phyloP scores from a whole-genome alignment of 2,329 filamentous ascomycete genomes.

The Colletotrichum limetticola region DNA sequence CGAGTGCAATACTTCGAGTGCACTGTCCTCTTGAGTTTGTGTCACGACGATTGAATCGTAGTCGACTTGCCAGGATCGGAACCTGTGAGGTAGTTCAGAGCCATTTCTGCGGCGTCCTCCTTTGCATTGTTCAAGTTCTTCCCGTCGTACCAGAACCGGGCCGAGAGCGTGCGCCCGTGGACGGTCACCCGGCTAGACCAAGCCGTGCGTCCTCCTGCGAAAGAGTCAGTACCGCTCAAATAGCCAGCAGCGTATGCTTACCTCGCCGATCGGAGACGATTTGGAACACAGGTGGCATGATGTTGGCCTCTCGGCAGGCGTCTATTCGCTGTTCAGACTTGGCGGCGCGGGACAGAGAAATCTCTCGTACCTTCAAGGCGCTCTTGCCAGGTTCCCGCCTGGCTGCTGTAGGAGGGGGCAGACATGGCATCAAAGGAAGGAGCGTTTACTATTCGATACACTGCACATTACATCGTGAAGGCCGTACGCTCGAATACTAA shows the following conservation, averaged over 20 bases:
- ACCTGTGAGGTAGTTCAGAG: slow-evolving; percentile 66
- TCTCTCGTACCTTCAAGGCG: background rate
- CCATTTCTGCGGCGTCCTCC: slow-evolving; percentile 91
- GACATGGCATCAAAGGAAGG: background rate
- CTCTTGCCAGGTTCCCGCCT: background rate
- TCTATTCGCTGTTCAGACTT: slow-evolving; percentile 50
- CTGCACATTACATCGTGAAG: background rate
- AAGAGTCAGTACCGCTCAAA: background rate
- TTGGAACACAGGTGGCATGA: slow-evolving; percentile 70
- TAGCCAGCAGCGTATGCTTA: slow-evolving; percentile 47
- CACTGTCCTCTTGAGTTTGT: too few species aligned
- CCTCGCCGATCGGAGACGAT: slow-evolving; percentile 81
- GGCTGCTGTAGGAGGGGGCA: background rate
- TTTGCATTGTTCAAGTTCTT: slow-evolving; percentile 87
- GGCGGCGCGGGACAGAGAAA: background rate
- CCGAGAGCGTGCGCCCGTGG: slow-evolving; percentile 70
- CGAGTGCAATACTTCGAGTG: too few species aligned
- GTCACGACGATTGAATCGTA: slow-evolving; percentile 4
- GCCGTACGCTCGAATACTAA: background rate
- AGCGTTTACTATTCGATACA: background rate
- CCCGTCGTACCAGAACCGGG: slow-evolving; percentile 92
- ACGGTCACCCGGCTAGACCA: slow-evolving; percentile 88
- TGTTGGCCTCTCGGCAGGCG: slow-evolving; percentile 64
- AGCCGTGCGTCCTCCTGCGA: slow-evolving; percentile 83
- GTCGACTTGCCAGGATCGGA: slow-evolving; percentile 52